A percentile compares a stretch with the other conserved stretches of the same genome.
Evolutionary conservation across 441 rosid species (phyloP).

Genomic region (Pelargonium fulgidum): DNA sequence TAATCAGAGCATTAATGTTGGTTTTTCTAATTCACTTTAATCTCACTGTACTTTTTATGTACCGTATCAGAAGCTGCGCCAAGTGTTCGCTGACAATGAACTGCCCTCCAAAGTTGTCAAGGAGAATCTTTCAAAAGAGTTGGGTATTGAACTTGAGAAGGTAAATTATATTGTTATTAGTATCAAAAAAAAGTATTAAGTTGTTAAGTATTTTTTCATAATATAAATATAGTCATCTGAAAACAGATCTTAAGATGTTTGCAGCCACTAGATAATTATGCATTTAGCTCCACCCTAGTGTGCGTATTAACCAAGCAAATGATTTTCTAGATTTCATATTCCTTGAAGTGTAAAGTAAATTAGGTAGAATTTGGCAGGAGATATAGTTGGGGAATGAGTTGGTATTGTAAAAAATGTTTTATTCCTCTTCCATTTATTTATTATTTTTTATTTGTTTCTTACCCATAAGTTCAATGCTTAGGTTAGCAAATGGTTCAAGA

Average conservation of each 20-base stretch:
- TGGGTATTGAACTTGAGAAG: slow-evolving; percentile 79
- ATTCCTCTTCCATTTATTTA: slow-evolving; percentile 9
- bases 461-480: slow-evolving; percentile 33
- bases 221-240: not conserved
- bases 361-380: not conserved
- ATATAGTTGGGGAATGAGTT: not conserved
- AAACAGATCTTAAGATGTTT: not conserved
- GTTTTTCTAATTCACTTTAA: not conserved
- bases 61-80: slow-evolving; percentile 74
- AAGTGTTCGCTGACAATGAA: slow-evolving; percentile 82
- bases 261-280: not conserved
- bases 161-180: slow-evolving; percentile 30
- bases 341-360: not conserved
- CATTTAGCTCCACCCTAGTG: not conserved
- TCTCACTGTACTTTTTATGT: slow-evolving; percentile 20
- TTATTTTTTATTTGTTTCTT: slow-evolving; percentile 16
- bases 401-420: not conserved
- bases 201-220: not conserved
- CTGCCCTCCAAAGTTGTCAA: slow-evolving; percentile 77
- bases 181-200: not conserved
- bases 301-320: slow-evolving; percentile 7
- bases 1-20: not conserved
- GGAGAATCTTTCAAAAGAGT: slow-evolving; percentile 71
- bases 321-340: not conserved
- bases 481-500: slow-evolving; percentile 99